phyloP scores from a whole-genome alignment of 2,329 filamentous ascomycete species.

The Colletotrichum scovillei region DNA sequence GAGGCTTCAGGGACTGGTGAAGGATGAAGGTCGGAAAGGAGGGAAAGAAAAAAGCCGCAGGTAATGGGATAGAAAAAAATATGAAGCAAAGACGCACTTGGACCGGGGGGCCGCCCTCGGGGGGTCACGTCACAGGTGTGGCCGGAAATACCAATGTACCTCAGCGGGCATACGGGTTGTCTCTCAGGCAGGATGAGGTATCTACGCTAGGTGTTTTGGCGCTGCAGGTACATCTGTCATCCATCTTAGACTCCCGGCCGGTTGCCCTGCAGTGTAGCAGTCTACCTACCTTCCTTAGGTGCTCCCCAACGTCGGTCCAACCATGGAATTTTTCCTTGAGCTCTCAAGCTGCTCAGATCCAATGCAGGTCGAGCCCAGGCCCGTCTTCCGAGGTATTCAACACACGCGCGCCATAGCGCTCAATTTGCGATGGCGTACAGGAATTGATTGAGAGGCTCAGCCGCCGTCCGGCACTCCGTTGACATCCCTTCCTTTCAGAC shows the following conservation, averaged over 20 bases:
- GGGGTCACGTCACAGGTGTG: constrained; percentile 34
- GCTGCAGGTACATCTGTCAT: constrained; percentile 15
- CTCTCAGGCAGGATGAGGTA: constrained; percentile 20
- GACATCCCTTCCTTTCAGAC: neutral
- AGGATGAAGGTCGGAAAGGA: constrained; percentile 43
- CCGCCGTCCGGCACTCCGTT: constrained; percentile 22
- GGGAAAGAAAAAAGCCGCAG: constrained; percentile 39
- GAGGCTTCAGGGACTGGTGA: constrained; percentile 40
- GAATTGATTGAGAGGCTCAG: constrained; percentile 29
- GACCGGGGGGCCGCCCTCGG: constrained; percentile 29
- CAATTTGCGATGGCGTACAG: constrained; percentile 2
- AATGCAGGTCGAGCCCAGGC: neutral
- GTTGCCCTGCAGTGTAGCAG: constrained; percentile 9
- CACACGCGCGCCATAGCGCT: constrained; percentile 19
- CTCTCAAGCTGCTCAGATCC: neutral
- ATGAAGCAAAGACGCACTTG: constrained; percentile 33
- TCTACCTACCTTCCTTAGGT: too few relatives aligned
- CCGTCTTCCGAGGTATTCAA: constrained; percentile 11
- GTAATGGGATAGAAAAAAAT: constrained; percentile 36
- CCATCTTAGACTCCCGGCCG: constrained; percentile 7
- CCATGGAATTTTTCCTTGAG: constrained; percentile 21
- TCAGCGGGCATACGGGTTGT: constrained; percentile 31
- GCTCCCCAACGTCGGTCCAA: constrained; percentile 29
- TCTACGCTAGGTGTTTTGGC: constrained; percentile 6
- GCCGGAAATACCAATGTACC: constrained; percentile 31